Evolutionary conservation across 176 grass and related monocot species (phyloP).

Genomic region (Tillandsia leiboldiana): DNA sequence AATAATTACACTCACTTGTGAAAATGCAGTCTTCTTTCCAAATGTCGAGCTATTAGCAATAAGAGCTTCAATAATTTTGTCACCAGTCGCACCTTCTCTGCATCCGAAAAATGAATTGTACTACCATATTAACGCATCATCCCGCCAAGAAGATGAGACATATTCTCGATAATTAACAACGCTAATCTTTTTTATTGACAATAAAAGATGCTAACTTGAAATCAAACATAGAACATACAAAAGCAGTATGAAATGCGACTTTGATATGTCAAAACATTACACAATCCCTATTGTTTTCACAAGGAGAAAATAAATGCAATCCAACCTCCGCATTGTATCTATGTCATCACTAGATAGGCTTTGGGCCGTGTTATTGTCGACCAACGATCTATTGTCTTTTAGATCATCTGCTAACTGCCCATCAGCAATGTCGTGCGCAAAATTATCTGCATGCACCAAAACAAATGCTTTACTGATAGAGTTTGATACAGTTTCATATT

Average conservation of each 20-base stretch:
- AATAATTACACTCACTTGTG: constrained; percentile 44
- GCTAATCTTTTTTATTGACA: no score
- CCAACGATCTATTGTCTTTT: constrained; percentile 77
- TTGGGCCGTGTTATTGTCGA: constrained; percentile 92
- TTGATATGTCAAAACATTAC: no score
- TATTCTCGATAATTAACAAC: not conserved
- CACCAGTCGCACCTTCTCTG: constrained; percentile 72
- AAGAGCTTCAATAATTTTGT: constrained; percentile 77
- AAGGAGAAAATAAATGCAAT: not conserved
- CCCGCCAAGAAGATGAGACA: not conserved
- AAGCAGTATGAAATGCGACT: no score
- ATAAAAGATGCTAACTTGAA: no score
- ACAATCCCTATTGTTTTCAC: no score
- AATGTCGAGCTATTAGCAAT: constrained; percentile 92
- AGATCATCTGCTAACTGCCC: constrained; percentile 27
- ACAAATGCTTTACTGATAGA: constrained; percentile 1
- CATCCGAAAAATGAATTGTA: constrained; percentile 2
- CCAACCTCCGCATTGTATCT: constrained; percentile 73
- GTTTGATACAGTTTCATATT: not conserved
- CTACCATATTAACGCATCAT: not conserved
- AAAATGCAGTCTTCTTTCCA: constrained; percentile 73
- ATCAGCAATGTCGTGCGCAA: constrained; percentile 23
- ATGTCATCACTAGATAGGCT: constrained; percentile 87
- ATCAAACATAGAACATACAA: no score
- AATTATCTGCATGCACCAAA: constrained; percentile 32